A percentile compares a stretch with the other conserved stretches of the same genome.
Conservation (phyloP, 1,284 basidiomycete genomes). For the Jaminaea rosea region DNA sequence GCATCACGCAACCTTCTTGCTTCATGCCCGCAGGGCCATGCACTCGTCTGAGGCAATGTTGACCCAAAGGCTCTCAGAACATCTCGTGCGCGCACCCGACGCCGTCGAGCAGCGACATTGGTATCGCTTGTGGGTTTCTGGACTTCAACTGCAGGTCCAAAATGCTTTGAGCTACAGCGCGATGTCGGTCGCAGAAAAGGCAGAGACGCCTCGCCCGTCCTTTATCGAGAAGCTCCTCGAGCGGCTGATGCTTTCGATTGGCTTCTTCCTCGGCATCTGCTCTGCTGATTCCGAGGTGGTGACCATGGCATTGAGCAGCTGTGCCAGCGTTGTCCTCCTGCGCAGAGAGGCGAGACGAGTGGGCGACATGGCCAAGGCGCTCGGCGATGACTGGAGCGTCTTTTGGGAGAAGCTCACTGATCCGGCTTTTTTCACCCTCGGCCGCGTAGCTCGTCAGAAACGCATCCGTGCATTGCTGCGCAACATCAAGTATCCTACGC, state of each 20-base stretch:
- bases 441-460: conserved; percentile 70
- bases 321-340: not conserved
- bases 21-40: conserved; percentile 1
- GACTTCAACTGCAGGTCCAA: no score
- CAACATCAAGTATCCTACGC: conserved; percentile 57
- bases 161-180: no score
- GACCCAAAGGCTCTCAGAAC: no score
- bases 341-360: not conserved
- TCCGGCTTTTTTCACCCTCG: conserved; percentile 28
- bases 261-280: conserved; percentile 29
- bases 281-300: conserved; percentile 26
- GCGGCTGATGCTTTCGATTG: not conserved
- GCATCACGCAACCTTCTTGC: not conserved
- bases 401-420: conserved; percentile 25
- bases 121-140: no score
- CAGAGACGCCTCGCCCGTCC: not conserved
- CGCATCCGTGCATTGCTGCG: conserved; percentile 64
- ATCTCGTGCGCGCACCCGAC: not conserved
- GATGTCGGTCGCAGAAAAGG: not conserved
- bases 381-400: conserved; percentile 20
- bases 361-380: not conserved
- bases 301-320: not conserved
- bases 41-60: no score
- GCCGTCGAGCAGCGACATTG: no score
- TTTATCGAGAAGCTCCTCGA: not conserved